These are phyloP conservation scores for Wickerhamiella australiensis DNA, from an alignment of 805 yeast species.

Conservation along the genomic window DNA sequence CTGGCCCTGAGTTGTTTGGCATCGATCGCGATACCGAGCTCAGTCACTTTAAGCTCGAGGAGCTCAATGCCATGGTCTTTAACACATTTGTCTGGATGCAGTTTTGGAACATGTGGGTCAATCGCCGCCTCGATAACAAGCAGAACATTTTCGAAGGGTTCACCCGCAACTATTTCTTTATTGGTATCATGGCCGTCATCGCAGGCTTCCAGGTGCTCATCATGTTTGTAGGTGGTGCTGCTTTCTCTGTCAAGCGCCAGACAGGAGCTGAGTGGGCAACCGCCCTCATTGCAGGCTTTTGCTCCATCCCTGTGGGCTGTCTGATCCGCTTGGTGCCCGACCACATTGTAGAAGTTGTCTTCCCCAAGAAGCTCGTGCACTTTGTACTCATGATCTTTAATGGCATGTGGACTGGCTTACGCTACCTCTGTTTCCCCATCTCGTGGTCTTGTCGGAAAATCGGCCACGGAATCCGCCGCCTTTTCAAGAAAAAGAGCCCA, in stretches of 20 bases:
- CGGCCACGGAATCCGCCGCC: conserved; percentile 1
- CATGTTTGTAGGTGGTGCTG: conserved; percentile 96
- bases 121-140: conserved; percentile 77
- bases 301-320: conserved; percentile 71
- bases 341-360: conserved; percentile 47
- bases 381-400: conserved; percentile 22
- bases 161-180: conserved; percentile 70
- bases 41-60: conserved; percentile 37
- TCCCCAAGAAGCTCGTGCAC: conserved; percentile 50
- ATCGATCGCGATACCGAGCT: conserved; percentile 20
- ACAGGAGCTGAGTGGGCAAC: conserved; percentile 84
- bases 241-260: conserved; percentile 71
- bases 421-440: conserved; percentile 21
- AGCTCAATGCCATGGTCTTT: conserved; percentile 75
- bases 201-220: conserved; percentile 77
- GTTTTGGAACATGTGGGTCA: conserved; percentile 81
- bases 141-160: conserved; percentile 76
- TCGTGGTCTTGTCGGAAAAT: conserved; percentile 15
- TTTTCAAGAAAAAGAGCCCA: neutral
- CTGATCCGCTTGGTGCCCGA: conserved; percentile 76
- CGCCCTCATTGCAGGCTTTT: conserved; percentile 66
- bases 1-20: conserved; percentile 49
- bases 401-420: conserved; percentile 19
- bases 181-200: conserved; percentile 58
- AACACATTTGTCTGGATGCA: conserved; percentile 97